phyloP scores from a whole-genome alignment of 2,329 filamentous ascomycete species.

The Zasmidium angulare region DNA sequence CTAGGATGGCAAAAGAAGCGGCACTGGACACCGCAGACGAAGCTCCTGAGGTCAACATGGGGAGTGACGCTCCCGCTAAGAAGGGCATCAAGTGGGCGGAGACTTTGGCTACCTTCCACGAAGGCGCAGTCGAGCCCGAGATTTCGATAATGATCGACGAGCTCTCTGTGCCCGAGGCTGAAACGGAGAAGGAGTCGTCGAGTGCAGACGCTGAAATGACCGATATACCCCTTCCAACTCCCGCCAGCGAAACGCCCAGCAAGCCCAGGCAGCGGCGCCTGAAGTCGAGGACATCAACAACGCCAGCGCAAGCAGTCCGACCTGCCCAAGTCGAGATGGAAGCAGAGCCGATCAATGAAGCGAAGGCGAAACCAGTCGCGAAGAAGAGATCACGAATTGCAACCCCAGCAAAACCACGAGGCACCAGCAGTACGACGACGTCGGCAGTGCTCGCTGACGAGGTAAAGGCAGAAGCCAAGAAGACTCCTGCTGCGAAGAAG shows the following conservation, averaged over 20 bases:
- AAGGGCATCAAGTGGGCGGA: constrained; percentile 47
- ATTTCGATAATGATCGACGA: constrained; percentile 25
- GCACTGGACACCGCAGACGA: constrained; percentile 15
- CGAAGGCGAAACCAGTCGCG: constrained; percentile 8
- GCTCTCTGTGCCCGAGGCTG: constrained; percentile 6
- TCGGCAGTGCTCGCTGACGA: background rate
- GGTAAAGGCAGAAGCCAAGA: constrained; percentile 2
- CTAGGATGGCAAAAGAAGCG: constrained; percentile 36
- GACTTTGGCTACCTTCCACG: constrained; percentile 47
- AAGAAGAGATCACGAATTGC: constrained; percentile 34
- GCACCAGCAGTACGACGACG: constrained; percentile 1
- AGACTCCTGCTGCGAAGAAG: constrained; percentile 14
- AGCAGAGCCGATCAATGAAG: constrained; percentile 5
- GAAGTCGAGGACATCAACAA: constrained; percentile 26
- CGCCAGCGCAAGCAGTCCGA: constrained; percentile 13
- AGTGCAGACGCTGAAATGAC: constrained; percentile 13
- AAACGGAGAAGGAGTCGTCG: background rate
- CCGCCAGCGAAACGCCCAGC: constrained; percentile 31
- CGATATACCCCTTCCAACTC: constrained; percentile 9
- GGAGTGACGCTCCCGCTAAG: constrained; percentile 29
- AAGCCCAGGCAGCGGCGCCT: constrained; percentile 31
- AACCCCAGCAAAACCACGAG: constrained; percentile 33
- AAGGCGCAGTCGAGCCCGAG: constrained; percentile 26
- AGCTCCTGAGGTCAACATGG: constrained; percentile 11
- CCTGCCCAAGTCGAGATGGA: background rate